Evolutionary conservation across 176 grass and related monocot genomes (phyloP), one percentile per base, ranked within the genome.

Genomic region (Aegilops sharonensis): DNA sequence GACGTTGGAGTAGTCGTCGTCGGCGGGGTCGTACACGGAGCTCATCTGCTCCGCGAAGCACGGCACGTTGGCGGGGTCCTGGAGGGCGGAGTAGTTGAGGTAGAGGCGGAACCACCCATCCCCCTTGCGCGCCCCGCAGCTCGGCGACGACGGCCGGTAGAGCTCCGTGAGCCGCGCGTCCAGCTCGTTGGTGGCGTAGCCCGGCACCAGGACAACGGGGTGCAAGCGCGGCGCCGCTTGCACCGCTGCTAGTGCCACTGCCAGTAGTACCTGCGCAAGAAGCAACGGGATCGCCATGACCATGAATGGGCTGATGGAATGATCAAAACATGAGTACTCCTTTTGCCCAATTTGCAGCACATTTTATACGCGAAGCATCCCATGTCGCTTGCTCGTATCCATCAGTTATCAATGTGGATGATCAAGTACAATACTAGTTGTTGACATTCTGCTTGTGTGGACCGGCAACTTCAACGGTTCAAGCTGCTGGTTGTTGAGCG

Each of bases 111-210:
- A 94, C 92, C 89, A 94, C 20, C 83, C 87, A 3, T 60, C 20
- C 0, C 40, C 75, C 67, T 4, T 80, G 63, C 6, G 64, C 24
- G 23, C 23, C 37, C 56, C 73, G 91, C 92, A 94, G 45, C 82
- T 9, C 23, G 90, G 63, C n/a, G 79, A 91, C 18, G 74, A 83
- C 8, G 92, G 89, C 56, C 37, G 78, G 80, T 86, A 91, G 29
- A 68, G 89, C 30, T 47, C 24, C 4, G 83, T 94, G 39, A 94
- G 92, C 42, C 89, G 92, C 13, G 83, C 89, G 74, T 94, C 86
- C 7, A 94, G 92, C 79, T 91, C 83, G 83, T 94, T 94, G 78
- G 83, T 87, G 47, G 83, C 86, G 40, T 82, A 88, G 11, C 89
- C 92, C 10, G 92, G 92, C 25, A 94, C 90, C 62, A 94, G 35